A percentile compares a stretch with the other conserved stretches of the same genome.
These are phyloP conservation scores for Byssoonygena ceratinophila DNA, from an alignment of 2,329 filamentous ascomycete genomes.

Conservation along the genomic window DNA sequence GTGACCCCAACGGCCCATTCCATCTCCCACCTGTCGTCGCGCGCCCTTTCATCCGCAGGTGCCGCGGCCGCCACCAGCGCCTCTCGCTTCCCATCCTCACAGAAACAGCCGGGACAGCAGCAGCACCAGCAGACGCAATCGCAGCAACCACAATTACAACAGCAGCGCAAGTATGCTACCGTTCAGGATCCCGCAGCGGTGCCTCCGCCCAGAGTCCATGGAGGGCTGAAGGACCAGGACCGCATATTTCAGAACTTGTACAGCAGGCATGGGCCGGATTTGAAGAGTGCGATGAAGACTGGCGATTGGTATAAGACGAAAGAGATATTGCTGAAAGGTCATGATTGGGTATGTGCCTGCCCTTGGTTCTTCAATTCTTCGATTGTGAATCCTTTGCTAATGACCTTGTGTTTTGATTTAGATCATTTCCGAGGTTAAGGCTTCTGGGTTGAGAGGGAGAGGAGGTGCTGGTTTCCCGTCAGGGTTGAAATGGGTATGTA, in stretches of 20 bases:
- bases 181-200: slow-evolving; percentile 57
- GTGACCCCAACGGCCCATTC: slow-evolving; percentile 36
- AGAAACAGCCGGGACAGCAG: slow-evolving; percentile 26
- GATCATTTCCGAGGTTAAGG: slow-evolving; percentile 96
- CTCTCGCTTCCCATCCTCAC: slow-evolving; percentile 22
- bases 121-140: slow-evolving; percentile 32
- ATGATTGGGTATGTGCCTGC: slow-evolving; percentile 63
- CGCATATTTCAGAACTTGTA: slow-evolving; percentile 99
- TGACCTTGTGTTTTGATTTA: slow-evolving; percentile 22
- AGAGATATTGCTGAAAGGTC: slow-evolving; percentile 91
- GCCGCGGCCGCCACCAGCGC: slow-evolving; percentile 23
- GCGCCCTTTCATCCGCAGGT: slow-evolving; percentile 29
- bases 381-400: slow-evolving; percentile 15
- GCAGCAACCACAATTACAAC: slow-evolving; percentile 24
- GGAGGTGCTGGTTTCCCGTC: slow-evolving; percentile 97
- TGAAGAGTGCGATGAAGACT: slow-evolving; percentile 93
- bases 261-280: slow-evolving; percentile 77
- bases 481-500: slow-evolving; percentile 90
- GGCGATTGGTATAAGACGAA: slow-evolving; percentile 99
- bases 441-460: slow-evolving; percentile 86
- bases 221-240: slow-evolving; percentile 89
- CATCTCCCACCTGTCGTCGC: slow-evolving; percentile 33
- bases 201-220: slow-evolving; percentile 59
- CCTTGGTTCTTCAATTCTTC: not conserved
- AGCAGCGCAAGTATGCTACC: slow-evolving; percentile 65